Conservation (phyloP, 108 stramenopile species). For the Nannochloropsis gaditana region DNA sequence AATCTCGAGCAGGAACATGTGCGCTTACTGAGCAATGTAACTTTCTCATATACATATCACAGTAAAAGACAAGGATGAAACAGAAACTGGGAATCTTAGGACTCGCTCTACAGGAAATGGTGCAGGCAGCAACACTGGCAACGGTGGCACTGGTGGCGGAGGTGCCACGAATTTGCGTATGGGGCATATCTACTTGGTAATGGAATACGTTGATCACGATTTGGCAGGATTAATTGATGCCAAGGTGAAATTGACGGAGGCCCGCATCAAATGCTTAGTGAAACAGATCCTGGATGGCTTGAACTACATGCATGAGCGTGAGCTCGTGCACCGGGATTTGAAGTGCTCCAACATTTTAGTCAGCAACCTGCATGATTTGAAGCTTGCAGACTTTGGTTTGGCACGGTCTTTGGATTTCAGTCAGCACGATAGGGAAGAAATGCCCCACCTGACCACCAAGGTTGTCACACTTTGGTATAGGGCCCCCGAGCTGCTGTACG, state of each 20-base stretch:
- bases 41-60: neutral
- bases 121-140: neutral
- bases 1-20: no score
- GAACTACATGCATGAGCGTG: slow-evolving; percentile 56
- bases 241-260: slow-evolving; percentile 20
- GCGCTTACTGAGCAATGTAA: neutral
- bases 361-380: slow-evolving; percentile 52
- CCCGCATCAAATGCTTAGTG: neutral
- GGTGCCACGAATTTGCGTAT: slow-evolving; percentile 29
- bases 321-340: slow-evolving; percentile 65
- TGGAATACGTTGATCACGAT: slow-evolving; percentile 64
- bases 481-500: slow-evolving; percentile 64
- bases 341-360: slow-evolving; percentile 65
- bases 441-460: slow-evolving; percentile 60
- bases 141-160: neutral
- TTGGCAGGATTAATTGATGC: slow-evolving; percentile 62
- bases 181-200: slow-evolving; percentile 57
- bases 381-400: slow-evolving; percentile 68
- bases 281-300: slow-evolving; percentile 23
- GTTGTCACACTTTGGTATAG: slow-evolving; percentile 68
- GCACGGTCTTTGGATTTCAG: slow-evolving; percentile 46
- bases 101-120: neutral
- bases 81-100: neutral
- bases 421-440: slow-evolving; percentile 11
- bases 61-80: slow-evolving; percentile 7